These are phyloP conservation scores for Hemileccinum impolitum DNA, from an alignment of 768 basidiomycete genomes.

Conservation along the genomic window DNA sequence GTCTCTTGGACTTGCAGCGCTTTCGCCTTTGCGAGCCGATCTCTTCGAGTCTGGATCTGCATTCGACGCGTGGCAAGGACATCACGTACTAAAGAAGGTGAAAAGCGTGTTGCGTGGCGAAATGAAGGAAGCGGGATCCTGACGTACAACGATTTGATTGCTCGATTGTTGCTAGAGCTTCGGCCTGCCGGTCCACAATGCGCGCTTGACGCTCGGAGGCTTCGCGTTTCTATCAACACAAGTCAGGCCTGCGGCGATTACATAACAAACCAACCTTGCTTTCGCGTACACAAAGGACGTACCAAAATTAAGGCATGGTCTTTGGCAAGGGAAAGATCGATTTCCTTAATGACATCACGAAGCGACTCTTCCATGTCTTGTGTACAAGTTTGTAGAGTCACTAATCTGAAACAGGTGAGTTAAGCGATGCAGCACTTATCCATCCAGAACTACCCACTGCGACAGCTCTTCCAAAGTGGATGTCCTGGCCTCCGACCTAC, in stretches of 20 bases:
- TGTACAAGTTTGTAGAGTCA: conserved; percentile 50
- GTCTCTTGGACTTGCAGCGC: conserved; percentile 36
- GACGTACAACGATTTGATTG: conserved; percentile 46
- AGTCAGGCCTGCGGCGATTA: conserved; percentile 26
- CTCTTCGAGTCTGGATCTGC: conserved; percentile 44
- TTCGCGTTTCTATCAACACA: conserved; percentile 55
- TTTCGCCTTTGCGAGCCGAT: conserved; percentile 42
- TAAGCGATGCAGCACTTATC: background rate
- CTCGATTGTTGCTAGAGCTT: conserved; percentile 41
- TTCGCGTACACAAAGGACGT: conserved; percentile 24
- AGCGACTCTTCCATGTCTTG: conserved; percentile 49
- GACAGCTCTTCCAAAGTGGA: conserved; percentile 67
- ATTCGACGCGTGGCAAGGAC: conserved; percentile 43
- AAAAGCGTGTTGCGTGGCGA: conserved; percentile 13
- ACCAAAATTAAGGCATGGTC: conserved; percentile 43
- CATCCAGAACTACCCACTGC: conserved; percentile 47
- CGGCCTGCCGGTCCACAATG: conserved; percentile 47
- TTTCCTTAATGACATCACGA: conserved; percentile 43
- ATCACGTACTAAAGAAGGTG: conserved; percentile 36
- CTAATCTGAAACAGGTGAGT: conserved; percentile 39
- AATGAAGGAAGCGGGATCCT: conserved; percentile 21
- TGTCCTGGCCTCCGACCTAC: conserved; percentile 38
- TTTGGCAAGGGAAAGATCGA: conserved; percentile 44
- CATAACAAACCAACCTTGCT: conserved; percentile 13
- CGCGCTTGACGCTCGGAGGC: conserved; percentile 60